Evolutionary conservation across 176 grass and related monocot species (phyloP).

Genomic region (Zea mays): DNA sequence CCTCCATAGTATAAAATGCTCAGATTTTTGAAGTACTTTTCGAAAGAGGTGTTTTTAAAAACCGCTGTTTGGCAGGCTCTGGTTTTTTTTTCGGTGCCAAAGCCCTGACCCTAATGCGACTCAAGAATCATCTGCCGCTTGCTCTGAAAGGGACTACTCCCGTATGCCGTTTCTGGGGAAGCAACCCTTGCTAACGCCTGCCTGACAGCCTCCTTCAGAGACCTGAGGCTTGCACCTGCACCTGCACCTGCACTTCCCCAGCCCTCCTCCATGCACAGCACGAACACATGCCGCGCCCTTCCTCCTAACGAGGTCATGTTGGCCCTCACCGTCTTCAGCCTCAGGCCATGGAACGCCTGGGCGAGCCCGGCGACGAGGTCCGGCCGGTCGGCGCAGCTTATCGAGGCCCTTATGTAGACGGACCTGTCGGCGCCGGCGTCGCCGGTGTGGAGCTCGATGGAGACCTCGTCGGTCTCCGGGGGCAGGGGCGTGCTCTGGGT

Average conservation of each 20-base stretch:
- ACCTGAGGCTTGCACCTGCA: conserved; percentile 27
- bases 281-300: conserved; percentile 49
- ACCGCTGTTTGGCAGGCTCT: no score
- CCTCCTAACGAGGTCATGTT: conserved; percentile 45
- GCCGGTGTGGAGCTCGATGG: conserved; percentile 28
- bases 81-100: no score
- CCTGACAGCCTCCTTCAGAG: conserved; percentile 53
- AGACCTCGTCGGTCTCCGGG: conserved; percentile 43
- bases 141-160: conserved; percentile 20
- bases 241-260: not conserved
- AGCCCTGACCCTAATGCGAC: conserved; percentile 7
- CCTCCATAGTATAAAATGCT: no score
- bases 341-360: conserved; percentile 40
- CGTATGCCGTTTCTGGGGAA: conserved; percentile 35
- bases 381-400: conserved; percentile 53
- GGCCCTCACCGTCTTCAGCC: conserved; percentile 38
- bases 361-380: conserved; percentile 42
- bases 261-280: conserved; percentile 29
- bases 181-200: conserved; percentile 41
- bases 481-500: conserved; percentile 11
- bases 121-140: conserved; percentile 54
- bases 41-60: no score
- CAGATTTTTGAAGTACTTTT: no score
- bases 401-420: conserved; percentile 41
- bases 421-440: not conserved